A percentile compares a stretch with the other conserved stretches of the same genome.
phyloP scores from a whole-genome alignment of 345 rosid genomes.

The Lepidium didymum region DNA sequence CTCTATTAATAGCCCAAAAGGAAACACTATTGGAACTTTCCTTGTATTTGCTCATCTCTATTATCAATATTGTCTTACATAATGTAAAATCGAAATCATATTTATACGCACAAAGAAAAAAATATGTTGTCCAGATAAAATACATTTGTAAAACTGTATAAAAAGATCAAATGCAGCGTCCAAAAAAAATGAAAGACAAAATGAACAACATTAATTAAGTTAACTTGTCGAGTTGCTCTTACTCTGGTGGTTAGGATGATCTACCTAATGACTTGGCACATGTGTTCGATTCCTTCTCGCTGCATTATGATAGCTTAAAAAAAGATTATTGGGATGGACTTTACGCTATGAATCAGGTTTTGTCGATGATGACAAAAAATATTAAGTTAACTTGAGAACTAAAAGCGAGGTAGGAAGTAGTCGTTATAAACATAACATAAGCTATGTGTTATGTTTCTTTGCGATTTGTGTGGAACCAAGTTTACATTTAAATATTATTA shows the following conservation, averaged over 20 bases:
- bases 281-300: too few relatives aligned
- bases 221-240: too few relatives aligned
- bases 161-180: neutral
- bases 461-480: slow-evolving; percentile 12
- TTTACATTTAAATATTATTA: slow-evolving; percentile 1
- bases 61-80: neutral
- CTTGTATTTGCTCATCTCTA: neutral
- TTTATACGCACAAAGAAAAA: neutral
- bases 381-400: neutral
- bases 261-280: too few relatives aligned
- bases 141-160: neutral
- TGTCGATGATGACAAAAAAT: too few relatives aligned
- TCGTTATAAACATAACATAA: slow-evolving; percentile 8
- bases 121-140: neutral
- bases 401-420: slow-evolving; percentile 21
- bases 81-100: neutral
- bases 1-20: slow-evolving; percentile 4
- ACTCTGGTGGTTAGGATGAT: too few relatives aligned
- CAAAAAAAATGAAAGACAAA: neutral
- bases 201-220: neutral
- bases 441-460: slow-evolving; percentile 12
- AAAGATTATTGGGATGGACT: too few relatives aligned
- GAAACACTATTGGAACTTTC: neutral
- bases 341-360: too few relatives aligned
- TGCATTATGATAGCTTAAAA: too few relatives aligned